Evolutionary conservation across 2,329 filamentous ascomycete genomes (phyloP), one percentile per base, ranked within the genome.

Genomic region (Cordyceps farinosa): DNA sequence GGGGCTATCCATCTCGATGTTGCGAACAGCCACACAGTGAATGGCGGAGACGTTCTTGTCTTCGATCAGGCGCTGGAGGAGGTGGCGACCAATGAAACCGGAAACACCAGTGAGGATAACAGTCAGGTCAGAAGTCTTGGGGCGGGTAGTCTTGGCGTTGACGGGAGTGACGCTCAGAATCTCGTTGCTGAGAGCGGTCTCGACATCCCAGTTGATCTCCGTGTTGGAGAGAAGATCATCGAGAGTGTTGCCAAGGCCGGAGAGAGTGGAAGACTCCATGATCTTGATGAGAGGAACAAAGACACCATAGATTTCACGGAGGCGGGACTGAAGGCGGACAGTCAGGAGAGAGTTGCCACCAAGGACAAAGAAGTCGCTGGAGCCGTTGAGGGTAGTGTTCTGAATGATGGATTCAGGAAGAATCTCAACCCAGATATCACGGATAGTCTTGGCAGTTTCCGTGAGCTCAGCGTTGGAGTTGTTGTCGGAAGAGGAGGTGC

Each of bases 21-120:
- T 64, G 38, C 75, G 72, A 1, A 82, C 70, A 6, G 80, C 78
- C 6, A 84, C 56, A 60, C 80, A 83, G 68, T 82, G 75, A 3
- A 85, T 70, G n/a, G 70, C 71, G 1, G 61, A 44, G 1, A 83
- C 71, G 0, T 62, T 57, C 0, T 67, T 42, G 5, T 75, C 61
- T 3, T 69, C 62, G 0, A 76, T 57, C 1, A 85, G 73, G 1
- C 69, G 64, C 5, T 65, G 56, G 1, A 83, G 68, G 29, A 84
- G 61, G 9, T 75, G 63, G 3, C 66, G 58, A 5, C 77, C 81
- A 0, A 84, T 69, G 64, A 79, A 80, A 0, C 76, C 77, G 0
- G 75, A 76, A 1, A 74, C 69, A 3, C 78, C 78, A 0, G 77
- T 80, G 1, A 75, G 65, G 3, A 79, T 56, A 2, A 78, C 65